Percentiles rank a stretch among this genome's conserved stretches.
phyloP scores from a whole-genome alignment of 441 rosid species.

The Heliophila coronopifolia region DNA sequence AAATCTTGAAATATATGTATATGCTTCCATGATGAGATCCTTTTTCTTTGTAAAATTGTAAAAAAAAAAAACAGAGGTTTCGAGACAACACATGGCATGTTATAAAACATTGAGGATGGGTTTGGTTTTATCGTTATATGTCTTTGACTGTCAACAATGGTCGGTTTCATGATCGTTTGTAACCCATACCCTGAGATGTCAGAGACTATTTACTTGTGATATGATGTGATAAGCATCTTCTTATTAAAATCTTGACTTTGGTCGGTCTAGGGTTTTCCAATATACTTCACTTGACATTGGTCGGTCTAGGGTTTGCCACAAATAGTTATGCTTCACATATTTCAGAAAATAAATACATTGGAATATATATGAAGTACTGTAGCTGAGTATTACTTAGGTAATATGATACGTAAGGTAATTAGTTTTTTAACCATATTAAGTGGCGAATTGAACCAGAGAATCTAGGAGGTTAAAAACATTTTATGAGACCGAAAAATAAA shows the following conservation, averaged over 20 bases:
- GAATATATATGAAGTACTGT: background rate
- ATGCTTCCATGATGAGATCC: too few relatives aligned
- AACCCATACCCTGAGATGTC: conserved; percentile 25
- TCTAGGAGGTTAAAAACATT: too few relatives aligned
- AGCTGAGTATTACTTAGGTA: conserved; percentile 16
- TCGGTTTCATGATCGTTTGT: conserved; percentile 20
- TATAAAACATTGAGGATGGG: conserved; percentile 28
- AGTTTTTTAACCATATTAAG: background rate
- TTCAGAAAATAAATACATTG: background rate
- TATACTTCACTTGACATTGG: too few relatives aligned
- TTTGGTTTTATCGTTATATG: conserved; percentile 32
- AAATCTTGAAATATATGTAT: conserved; percentile 3
- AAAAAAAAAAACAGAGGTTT: conserved; percentile 24
- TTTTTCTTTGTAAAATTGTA: too few relatives aligned
- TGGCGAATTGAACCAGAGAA: too few relatives aligned
- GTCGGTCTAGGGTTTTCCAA: too few relatives aligned
- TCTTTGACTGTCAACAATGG: conserved; percentile 35
- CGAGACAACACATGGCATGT: conserved; percentile 34
- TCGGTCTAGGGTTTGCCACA: conserved; percentile 24
- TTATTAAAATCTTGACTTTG: conserved; percentile 22
- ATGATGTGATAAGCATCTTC: conserved; percentile 30
- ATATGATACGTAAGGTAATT: background rate
- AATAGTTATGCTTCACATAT: conserved; percentile 6
- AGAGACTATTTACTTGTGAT: conserved; percentile 22
- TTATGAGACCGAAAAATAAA: too few relatives aligned